A percentile compares a stretch with the other conserved stretches of the same genome.
phyloP scores from a whole-genome alignment of 2,329 filamentous ascomycete genomes.

The Fusarium siculi region DNA sequence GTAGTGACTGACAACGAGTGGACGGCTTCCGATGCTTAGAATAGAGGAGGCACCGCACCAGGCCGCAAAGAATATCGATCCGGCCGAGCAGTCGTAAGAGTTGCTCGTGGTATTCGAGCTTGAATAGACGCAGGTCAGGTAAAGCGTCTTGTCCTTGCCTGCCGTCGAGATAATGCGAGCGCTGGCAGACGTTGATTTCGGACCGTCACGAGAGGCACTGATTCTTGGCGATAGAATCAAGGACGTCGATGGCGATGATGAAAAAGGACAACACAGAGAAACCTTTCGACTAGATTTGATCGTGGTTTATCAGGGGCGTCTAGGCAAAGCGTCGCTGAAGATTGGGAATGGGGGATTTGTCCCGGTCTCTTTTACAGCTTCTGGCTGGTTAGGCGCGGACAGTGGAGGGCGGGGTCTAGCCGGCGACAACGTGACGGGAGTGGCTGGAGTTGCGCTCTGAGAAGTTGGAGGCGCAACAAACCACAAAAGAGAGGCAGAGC shows the following conservation, averaged over 20 bases:
- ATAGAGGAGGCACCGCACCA: conserved; percentile 1
- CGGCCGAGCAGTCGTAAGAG: conserved; percentile 14
- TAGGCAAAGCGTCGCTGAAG: conserved; percentile 34
- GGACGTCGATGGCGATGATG: conserved; percentile 13
- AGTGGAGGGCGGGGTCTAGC: conserved; percentile 43
- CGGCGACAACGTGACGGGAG: conserved; percentile 45
- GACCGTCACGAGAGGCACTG: conserved; percentile 9
- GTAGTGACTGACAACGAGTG: conserved; percentile 15
- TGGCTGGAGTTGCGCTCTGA: conserved; percentile 40
- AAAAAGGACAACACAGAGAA: conserved; percentile 1
- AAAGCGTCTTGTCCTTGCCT: conserved; percentile 15
- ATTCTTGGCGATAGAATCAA: neutral
- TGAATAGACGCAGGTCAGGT: neutral
- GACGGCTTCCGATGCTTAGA: conserved; percentile 3
- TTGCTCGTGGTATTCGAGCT: conserved; percentile 18
- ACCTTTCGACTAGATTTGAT: conserved; percentile 10
- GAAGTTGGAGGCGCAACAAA: conserved; percentile 28
- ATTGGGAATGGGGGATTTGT: conserved; percentile 26
- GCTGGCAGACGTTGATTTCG: conserved; percentile 11
- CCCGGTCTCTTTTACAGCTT: conserved; percentile 37
- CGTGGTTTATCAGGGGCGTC: conserved; percentile 20
- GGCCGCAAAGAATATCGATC: conserved; percentile 10
- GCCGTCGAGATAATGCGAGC: conserved; percentile 4
- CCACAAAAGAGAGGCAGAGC: conserved; percentile 10
- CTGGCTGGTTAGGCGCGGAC: conserved; percentile 45